Evolutionary conservation across 495 filamentous ascomycete species (phyloP).

Genomic region (Penicillium odoratum): DNA sequence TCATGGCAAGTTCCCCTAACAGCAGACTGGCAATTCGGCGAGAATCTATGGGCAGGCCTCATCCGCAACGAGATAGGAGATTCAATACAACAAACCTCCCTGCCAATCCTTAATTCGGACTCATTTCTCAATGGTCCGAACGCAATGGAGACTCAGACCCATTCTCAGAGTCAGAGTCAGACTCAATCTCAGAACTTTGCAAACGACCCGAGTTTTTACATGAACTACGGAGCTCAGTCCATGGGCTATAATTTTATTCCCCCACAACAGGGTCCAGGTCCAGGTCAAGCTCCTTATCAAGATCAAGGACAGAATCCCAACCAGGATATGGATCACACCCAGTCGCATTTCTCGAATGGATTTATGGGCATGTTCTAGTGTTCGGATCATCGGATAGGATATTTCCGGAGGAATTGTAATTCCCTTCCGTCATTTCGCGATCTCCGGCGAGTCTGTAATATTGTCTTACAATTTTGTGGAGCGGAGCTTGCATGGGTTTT

Average conservation of each 20-base stretch:
- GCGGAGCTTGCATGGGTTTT: not conserved
- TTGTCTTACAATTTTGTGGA: not conserved
- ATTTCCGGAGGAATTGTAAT: too few species aligned
- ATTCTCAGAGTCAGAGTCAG: not conserved
- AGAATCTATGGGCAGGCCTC: conserved; percentile 32
- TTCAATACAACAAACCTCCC: conserved; percentile 4
- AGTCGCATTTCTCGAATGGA: conserved; percentile 1
- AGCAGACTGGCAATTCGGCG: conserved; percentile 39
- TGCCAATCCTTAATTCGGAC: conserved; percentile 24
- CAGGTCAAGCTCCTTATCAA: not conserved
- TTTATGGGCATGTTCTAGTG: conserved; percentile 3
- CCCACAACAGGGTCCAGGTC: not conserved
- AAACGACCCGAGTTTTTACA: not conserved
- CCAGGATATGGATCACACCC: not conserved
- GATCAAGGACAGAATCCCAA: not conserved
- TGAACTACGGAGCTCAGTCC: not conserved
- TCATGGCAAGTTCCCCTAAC: conserved; percentile 42
- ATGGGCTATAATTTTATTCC: conserved; percentile 4
- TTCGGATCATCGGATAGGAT: not conserved
- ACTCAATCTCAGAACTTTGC: not conserved
- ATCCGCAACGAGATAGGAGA: conserved; percentile 21
- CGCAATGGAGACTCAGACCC: not conserved
- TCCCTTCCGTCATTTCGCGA: not conserved
- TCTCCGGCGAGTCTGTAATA: not conserved
- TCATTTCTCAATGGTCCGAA: conserved; percentile 17